A percentile compares a stretch with the other conserved stretches of the same genome.
Evolutionary conservation across 2,329 filamentous ascomycete genomes (phyloP).

Genomic region (Neofusicoccum cordaticola): DNA sequence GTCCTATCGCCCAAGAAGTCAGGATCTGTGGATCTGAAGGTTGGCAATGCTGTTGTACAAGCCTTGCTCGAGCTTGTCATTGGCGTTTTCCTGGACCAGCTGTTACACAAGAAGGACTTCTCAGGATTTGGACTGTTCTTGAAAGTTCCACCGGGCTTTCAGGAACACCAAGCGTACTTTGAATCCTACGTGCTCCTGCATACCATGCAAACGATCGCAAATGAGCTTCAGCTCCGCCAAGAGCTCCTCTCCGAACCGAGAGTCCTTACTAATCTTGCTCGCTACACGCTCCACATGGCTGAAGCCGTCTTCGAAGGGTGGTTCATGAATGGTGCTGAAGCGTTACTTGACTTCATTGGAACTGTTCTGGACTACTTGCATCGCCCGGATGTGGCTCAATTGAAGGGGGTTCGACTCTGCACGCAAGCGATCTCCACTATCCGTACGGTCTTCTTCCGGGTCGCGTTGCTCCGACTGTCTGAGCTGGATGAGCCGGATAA

Average conservation of each 20-base stretch:
- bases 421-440: constrained; percentile 77
- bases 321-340: constrained; percentile 86
- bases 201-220: constrained; percentile 68
- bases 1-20: constrained; percentile 60
- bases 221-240: constrained; percentile 67
- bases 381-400: constrained; percentile 71
- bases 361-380: constrained; percentile 85
- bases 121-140: constrained; percentile 79
- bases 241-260: constrained; percentile 71
- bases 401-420: constrained; percentile 90
- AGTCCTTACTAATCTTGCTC: constrained; percentile 80
- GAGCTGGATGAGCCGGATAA: constrained; percentile 70
- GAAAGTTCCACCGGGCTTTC: constrained; percentile 87
- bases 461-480: constrained; percentile 77
- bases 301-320: constrained; percentile 95
- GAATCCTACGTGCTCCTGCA: constrained; percentile 83
- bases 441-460: constrained; percentile 71
- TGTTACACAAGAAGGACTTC: constrained; percentile 86
- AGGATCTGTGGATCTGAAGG: constrained; percentile 43
- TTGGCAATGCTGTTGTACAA: constrained; percentile 70
- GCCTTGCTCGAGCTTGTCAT: constrained; percentile 74
- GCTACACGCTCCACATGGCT: constrained; percentile 75
- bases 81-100: constrained; percentile 78
- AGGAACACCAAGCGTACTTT: constrained; percentile 93
- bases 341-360: constrained; percentile 81